Evolutionary conservation across 2,329 filamentous ascomycete genomes (phyloP).

Genomic region (Aspergillus candidus): DNA sequence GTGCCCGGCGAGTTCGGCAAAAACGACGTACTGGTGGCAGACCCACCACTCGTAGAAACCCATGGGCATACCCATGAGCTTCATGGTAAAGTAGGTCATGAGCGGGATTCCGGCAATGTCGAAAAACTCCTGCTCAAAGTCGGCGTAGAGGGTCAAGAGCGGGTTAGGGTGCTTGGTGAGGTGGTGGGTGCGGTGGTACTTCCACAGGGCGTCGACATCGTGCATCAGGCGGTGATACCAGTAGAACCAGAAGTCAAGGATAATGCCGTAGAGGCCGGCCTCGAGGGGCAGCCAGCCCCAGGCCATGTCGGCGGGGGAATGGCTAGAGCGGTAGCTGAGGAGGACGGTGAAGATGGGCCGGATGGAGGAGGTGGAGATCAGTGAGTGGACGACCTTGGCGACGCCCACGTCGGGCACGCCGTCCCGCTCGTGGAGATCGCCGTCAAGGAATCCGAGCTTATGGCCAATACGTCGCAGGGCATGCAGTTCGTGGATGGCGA

Average conservation of each 20-base stretch:
- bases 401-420: slow-evolving; percentile 39
- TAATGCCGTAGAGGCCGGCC: slow-evolving; percentile 37
- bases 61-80: slow-evolving; percentile 36
- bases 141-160: slow-evolving; percentile 39
- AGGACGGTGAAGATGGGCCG: slow-evolving; percentile 32
- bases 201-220: slow-evolving; percentile 36
- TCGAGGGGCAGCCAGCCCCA: slow-evolving; percentile 37
- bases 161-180: slow-evolving; percentile 43
- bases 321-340: slow-evolving; percentile 22
- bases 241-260: slow-evolving; percentile 40
- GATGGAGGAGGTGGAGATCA: slow-evolving; percentile 29
- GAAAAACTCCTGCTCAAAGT: slow-evolving; percentile 39
- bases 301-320: slow-evolving; percentile 20
- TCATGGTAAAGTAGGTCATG: slow-evolving; percentile 34
- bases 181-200: slow-evolving; percentile 43
- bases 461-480: slow-evolving; percentile 36
- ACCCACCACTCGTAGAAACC: slow-evolving; percentile 46
- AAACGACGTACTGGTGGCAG: slow-evolving; percentile 42
- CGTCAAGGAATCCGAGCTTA: slow-evolving; percentile 39
- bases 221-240: slow-evolving; percentile 42
- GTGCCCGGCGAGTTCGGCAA: slow-evolving; percentile 22
- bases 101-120: slow-evolving; percentile 40
- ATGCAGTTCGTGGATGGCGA: slow-evolving; percentile 37
- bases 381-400: slow-evolving; percentile 27
- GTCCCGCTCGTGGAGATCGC: slow-evolving; percentile 41